These are phyloP conservation scores for Lentinula sp. DNA, from an alignment of 768 basidiomycete genomes.

Conservation along the genomic window DNA sequence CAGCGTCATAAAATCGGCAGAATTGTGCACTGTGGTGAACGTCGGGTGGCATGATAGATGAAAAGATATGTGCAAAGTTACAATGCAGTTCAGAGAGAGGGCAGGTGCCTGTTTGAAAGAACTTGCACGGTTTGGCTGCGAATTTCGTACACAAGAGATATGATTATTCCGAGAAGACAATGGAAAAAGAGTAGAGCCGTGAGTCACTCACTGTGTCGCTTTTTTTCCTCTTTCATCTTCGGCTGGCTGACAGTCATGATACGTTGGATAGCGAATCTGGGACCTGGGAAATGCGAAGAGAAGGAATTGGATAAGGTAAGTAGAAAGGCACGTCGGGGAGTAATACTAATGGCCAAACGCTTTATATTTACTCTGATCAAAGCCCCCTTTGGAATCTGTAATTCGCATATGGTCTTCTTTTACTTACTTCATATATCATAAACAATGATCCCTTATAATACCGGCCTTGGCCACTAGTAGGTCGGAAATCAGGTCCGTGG, in stretches of 20 bases:
- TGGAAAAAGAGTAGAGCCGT: neutral
- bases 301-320: neutral
- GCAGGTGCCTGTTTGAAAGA: constrained; percentile 36
- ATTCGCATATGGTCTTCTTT: neutral
- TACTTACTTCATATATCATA: constrained; percentile 4
- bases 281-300: neutral
- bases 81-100: constrained; percentile 38
- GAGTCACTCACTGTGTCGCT: constrained; percentile 3
- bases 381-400: neutral
- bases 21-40: constrained; percentile 14
- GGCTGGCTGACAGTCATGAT: neutral
- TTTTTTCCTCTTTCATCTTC: neutral
- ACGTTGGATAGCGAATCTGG: neutral
- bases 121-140: constrained; percentile 45
- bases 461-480: neutral
- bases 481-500: neutral
- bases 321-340: neutral
- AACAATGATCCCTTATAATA: constrained; percentile 1
- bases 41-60: constrained; percentile 15
- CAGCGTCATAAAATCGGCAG: constrained; percentile 30
- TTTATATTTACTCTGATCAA: neutral
- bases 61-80: constrained; percentile 39
- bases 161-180: neutral
- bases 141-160: neutral
- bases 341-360: neutral